Conservation (phyloP, 306 rosid species). For the Carpinus viminea region DNA sequence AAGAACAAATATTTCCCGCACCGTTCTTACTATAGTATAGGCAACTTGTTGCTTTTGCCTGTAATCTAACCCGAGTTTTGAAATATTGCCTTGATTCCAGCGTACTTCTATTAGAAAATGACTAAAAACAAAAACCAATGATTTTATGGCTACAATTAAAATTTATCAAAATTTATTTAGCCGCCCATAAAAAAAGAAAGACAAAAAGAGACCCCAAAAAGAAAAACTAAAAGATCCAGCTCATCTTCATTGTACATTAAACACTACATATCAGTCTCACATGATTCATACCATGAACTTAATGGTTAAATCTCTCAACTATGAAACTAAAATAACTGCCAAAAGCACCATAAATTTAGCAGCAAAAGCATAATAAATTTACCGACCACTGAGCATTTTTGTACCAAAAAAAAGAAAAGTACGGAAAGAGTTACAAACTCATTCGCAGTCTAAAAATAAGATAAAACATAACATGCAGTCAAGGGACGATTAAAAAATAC, state of each 20-base stretch:
- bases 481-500: conserved; percentile 35
- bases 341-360: background rate
- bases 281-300: background rate
- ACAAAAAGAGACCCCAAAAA: background rate
- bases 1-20: background rate
- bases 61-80: background rate
- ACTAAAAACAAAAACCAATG: background rate
- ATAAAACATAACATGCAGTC: conserved; percentile 10
- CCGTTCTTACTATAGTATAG: background rate
- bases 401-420: background rate
- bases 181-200: background rate
- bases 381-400: conserved; percentile 1
- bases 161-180: background rate
- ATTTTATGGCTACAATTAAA: background rate
- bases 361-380: background rate
- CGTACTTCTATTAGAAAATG: background rate
- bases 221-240: background rate
- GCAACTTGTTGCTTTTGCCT: background rate
- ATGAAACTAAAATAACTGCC: background rate
- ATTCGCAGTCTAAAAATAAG: conserved; percentile 6
- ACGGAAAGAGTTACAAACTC: conserved; percentile 1
- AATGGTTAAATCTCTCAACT: background rate
- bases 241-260: background rate
- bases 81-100: background rate
- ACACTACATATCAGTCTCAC: background rate